Evolutionary conservation across 345 rosid species (phyloP).

Genomic region (Abelmoschus esculentus): DNA sequence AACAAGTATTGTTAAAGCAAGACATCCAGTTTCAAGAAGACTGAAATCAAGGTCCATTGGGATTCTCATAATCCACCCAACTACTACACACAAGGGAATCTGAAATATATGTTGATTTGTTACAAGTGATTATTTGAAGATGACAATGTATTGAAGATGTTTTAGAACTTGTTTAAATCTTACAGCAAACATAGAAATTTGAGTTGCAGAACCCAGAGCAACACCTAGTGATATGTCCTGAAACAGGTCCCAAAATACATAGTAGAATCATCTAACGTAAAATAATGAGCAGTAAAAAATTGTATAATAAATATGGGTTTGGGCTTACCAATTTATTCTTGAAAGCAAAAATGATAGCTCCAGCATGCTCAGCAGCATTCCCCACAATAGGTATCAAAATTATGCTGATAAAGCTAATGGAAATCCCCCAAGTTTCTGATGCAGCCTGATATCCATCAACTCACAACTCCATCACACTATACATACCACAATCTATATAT

Average conservation of each 20-base stretch:
- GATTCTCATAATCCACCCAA: slow-evolving; percentile 73
- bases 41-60: slow-evolving; percentile 81
- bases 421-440: slow-evolving; percentile 80
- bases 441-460: slow-evolving; percentile 41
- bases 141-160: neutral
- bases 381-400: slow-evolving; percentile 88
- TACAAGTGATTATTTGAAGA: neutral
- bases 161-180: neutral
- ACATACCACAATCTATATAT: neutral
- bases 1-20: slow-evolving; percentile 58
- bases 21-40: slow-evolving; percentile 75
- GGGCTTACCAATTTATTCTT: slow-evolving; percentile 60
- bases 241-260: neutral
- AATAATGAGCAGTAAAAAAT: too few relatives aligned
- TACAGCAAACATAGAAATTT: slow-evolving; percentile 93
- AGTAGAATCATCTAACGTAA: too few relatives aligned
- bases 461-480: neutral
- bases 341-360: slow-evolving; percentile 77
- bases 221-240: slow-evolving; percentile 89
- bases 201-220: slow-evolving; percentile 88
- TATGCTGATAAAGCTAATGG: slow-evolving; percentile 77
- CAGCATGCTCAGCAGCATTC: slow-evolving; percentile 96
- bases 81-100: slow-evolving; percentile 74
- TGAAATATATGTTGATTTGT: slow-evolving; percentile 6
- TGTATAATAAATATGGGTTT: neutral